Evolutionary conservation across 805 yeast genomes (phyloP).

Genomic region (Clavispora asparagi): DNA sequence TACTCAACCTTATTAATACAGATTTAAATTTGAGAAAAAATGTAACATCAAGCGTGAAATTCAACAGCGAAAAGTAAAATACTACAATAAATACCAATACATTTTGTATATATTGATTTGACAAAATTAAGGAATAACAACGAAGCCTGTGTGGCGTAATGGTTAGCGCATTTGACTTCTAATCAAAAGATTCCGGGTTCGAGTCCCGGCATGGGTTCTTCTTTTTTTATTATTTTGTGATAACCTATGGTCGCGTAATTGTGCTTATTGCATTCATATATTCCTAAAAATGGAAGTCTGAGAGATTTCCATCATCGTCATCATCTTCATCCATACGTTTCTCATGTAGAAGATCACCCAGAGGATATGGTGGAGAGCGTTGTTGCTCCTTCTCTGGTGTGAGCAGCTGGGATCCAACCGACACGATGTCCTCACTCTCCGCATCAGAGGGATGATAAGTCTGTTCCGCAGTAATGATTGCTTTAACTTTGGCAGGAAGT

Average conservation of each 20-base stretch:
- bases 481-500: constrained; percentile 35
- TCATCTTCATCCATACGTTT: constrained; percentile 5
- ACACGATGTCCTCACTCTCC: constrained; percentile 16
- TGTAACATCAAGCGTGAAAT: no score
- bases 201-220: constrained; percentile 3
- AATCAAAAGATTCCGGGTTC: constrained; percentile 8
- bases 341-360: constrained; percentile 11
- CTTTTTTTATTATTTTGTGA: not conserved
- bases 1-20: not conserved
- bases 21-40: not conserved
- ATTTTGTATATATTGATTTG: not conserved
- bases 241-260: not conserved
- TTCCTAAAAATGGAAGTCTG: constrained; percentile 14
- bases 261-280: not conserved
- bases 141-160: constrained; percentile 16
- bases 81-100: no score
- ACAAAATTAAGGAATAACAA: not conserved
- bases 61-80: no score
- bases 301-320: constrained; percentile 10
- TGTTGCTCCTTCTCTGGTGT: constrained; percentile 8
- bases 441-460: constrained; percentile 28
- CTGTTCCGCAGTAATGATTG: constrained; percentile 40
- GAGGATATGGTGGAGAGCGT: constrained; percentile 13
- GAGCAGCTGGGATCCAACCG: not conserved
- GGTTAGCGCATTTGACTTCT: constrained; percentile 18